Base-by-base conservation (phyloP, 179 eudicot genomes). In the Corrigiola litoralis region DNA sequence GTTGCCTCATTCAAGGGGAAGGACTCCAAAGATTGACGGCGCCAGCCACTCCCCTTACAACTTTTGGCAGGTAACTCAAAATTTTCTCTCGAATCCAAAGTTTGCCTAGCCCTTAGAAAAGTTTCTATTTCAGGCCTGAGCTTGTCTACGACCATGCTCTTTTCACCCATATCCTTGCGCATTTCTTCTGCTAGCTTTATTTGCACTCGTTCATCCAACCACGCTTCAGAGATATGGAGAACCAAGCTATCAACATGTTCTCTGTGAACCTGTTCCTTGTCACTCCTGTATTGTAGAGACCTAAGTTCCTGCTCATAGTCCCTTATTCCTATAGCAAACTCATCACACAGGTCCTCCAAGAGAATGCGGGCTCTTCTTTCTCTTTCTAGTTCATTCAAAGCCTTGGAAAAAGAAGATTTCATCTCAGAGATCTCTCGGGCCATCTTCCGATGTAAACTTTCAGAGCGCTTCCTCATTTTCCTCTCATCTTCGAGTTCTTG, bases 121-220 rank as follows among this genome's bases (percentile, higher is more conserved):
- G 82, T 69, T 81, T 83, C 95, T 57, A 94, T 90, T 71, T 94
- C 99, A 20, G 95, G 80, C 72, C 88, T 70, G 37, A 94, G 77
- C 71, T 86, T 86, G n/a, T 86, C 96, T 36, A 76, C 84, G 14
- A 77, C 59, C 57, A 79, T 87, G 27, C 56, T 61, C 57, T 71
- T 80, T 49, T 77, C 85, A n/a, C 69, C 75, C 36, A 42, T 32
- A 42, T 72, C 75, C 54, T 57, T 23, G 10, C 61, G 71, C 12
- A 21, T 46, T 11, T 76, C 52, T 54, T 72, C 84, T 38, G 65
- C 78, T 38, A 78, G 48, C 72, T 90, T 85, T 84, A 75, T 80
- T 68, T 94, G 99, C 78, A 82, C 80, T 42, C 96, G 80, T 63
- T 86, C 96, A 73, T 94, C 96, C 28, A 94, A 85, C 99, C 97